Percentiles rank a stretch among this genome's conserved stretches.
Evolutionary conservation across 306 rosid species (phyloP).

Genomic region (Vigna angularis): DNA sequence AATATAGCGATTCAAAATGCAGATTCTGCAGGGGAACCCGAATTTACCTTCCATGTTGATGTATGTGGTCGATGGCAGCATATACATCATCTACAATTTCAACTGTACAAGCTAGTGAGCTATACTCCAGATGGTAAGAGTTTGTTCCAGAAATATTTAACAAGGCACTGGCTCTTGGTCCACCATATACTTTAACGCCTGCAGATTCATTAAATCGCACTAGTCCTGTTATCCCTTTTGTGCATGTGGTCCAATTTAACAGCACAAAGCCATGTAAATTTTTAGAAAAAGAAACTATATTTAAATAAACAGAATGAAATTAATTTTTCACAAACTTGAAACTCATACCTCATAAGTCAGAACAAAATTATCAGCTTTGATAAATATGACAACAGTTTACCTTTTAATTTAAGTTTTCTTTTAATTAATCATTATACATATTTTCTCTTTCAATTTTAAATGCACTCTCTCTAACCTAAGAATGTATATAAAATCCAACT

Average conservation of each 20-base stretch:
- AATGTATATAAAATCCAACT: conserved; percentile 1
- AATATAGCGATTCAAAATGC: background rate
- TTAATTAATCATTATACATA: background rate
- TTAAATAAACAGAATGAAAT: background rate
- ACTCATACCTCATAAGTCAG: background rate
- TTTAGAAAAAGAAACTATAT: background rate
- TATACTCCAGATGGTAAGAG: conserved; percentile 73
- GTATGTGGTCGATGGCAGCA: conserved; percentile 83
- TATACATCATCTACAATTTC: conserved; percentile 85
- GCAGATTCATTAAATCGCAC: conserved; percentile 38
- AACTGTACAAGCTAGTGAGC: conserved; percentile 75
- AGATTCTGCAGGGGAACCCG: conserved; percentile 23
- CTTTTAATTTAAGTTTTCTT: background rate
- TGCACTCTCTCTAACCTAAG: background rate
- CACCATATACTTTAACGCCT: conserved; percentile 85
- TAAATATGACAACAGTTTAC: background rate
- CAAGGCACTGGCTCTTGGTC: conserved; percentile 69
- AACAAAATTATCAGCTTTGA: background rate
- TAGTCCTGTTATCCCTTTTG: background rate
- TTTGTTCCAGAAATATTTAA: conserved; percentile 62
- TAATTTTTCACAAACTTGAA: conserved; percentile 6
- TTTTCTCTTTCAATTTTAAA: background rate
- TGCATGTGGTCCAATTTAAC: conserved; percentile 6
- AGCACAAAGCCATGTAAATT: background rate
- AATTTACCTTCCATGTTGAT: conserved; percentile 77